Percentiles rank a stretch among this genome's conserved stretches.
These are phyloP conservation scores for Fagus sylvatica DNA, from an alignment of 306 rosid genomes.

Conservation along the genomic window DNA sequence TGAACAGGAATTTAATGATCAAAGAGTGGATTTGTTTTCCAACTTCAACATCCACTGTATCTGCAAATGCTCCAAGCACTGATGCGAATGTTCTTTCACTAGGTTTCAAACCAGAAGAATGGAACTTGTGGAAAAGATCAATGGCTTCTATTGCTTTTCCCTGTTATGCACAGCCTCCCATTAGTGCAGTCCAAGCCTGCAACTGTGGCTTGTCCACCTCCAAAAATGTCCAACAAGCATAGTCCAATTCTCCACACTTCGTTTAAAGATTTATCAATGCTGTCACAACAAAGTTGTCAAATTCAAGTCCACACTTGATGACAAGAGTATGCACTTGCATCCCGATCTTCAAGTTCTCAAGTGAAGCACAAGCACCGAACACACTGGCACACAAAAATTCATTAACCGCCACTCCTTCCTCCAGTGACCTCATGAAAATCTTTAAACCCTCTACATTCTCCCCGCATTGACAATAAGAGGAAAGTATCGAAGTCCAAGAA, in stretches of 20 bases:
- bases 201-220: conserved; percentile 8
- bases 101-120: conserved; percentile 6
- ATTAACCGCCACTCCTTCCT: not conserved
- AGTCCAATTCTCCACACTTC: not conserved
- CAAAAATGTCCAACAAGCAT: not conserved
- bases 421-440: not conserved
- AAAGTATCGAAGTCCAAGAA: conserved; percentile 6
- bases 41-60: conserved; percentile 4
- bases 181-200: conserved; percentile 14
- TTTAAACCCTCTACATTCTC: not conserved
- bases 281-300: conserved; percentile 5
- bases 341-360: conserved; percentile 2
- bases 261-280: conserved; percentile 8
- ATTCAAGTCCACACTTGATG: not conserved
- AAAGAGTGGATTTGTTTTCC: conserved; percentile 4
- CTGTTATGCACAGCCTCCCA: conserved; percentile 6
- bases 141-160: conserved; percentile 6
- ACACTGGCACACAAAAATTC: not conserved
- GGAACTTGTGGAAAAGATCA: conserved; percentile 12
- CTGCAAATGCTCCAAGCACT: conserved; percentile 4
- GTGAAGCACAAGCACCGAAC: not conserved
- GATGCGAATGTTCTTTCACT: conserved; percentile 1
- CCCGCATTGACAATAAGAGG: conserved; percentile 5
- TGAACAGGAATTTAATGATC: conserved; percentile 5
- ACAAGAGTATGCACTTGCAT: not conserved